Evolutionary conservation across 2,329 filamentous ascomycete species (phyloP).

Genomic region (Colletotrichum coccodes): DNA sequence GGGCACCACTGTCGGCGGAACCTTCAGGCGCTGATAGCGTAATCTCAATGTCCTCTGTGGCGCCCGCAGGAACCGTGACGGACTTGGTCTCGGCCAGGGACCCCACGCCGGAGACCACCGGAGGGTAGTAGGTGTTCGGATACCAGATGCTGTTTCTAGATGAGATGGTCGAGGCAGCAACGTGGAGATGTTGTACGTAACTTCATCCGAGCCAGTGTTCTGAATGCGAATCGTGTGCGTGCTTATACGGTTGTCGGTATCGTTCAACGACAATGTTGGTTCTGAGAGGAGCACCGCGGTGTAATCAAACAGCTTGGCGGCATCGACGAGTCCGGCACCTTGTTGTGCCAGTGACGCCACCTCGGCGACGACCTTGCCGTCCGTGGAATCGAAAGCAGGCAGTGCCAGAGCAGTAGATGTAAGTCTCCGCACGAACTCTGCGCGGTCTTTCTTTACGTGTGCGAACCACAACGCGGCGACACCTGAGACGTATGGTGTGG

Average conservation of each 20-base stretch:
- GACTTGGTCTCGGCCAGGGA: constrained; percentile 17
- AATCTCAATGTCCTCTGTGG: constrained; percentile 15
- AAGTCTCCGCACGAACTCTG: constrained; percentile 29
- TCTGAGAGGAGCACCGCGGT: constrained; percentile 27
- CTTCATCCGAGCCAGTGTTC: constrained; percentile 19
- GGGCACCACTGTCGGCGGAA: constrained; percentile 29
- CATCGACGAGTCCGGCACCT: constrained; percentile 36
- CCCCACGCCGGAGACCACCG: constrained; percentile 9
- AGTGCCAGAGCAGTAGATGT: constrained; percentile 26
- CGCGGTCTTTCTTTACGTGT: constrained; percentile 29
- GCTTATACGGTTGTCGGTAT: constrained; percentile 34
- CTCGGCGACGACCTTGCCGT: constrained; percentile 4
- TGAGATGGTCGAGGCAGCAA: constrained; percentile 15
- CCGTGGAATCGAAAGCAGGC: constrained; percentile 20
- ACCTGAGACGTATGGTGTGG: constrained; percentile 36
- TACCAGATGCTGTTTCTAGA: constrained; percentile 27
- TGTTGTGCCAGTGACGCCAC: constrained; percentile 33
- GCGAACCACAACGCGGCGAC: constrained; percentile 36
- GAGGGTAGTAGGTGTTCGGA: constrained; percentile 31
- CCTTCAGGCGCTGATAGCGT: constrained; percentile 19
- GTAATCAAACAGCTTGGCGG: constrained; percentile 28
- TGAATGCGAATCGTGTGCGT: constrained; percentile 31
- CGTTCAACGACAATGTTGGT: constrained; percentile 31
- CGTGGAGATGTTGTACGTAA: constrained; percentile 34
- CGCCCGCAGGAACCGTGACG: constrained; percentile 2